Conservation (phyloP, 108 stramenopile species). For the Seminavis robusta region DNA sequence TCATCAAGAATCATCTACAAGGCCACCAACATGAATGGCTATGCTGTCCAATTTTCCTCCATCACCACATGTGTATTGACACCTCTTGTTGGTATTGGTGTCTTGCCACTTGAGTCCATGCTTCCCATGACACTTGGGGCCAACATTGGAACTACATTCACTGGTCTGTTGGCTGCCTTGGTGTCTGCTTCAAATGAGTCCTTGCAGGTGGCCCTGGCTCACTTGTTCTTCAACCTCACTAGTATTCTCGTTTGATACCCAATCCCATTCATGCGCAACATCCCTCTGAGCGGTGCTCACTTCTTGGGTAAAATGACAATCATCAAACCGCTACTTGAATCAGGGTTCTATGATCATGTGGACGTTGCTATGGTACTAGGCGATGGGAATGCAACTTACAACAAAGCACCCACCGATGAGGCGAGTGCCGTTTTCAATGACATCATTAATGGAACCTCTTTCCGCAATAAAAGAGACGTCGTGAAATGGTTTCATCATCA, state of each 20-base stretch:
- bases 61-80: conserved; percentile 70
- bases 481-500: too few relatives aligned
- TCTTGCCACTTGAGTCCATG: conserved; percentile 52
- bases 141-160: conserved; percentile 75
- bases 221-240: conserved; percentile 74
- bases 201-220: conserved; percentile 64
- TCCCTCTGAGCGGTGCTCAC: conserved; percentile 63
- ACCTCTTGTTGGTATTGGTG: conserved; percentile 65
- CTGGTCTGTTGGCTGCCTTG: conserved; percentile 61
- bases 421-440: too few relatives aligned
- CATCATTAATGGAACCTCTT: too few relatives aligned
- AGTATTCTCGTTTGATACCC: conserved; percentile 78
- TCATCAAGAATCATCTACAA: conserved; percentile 58
- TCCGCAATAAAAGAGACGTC: too few relatives aligned
- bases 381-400: too few relatives aligned
- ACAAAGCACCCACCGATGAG: too few relatives aligned
- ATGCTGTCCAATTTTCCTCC: conserved; percentile 57
- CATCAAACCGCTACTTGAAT: too few relatives aligned
- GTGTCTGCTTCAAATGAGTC: conserved; percentile 46
- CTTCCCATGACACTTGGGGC: conserved; percentile 69
- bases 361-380: too few relatives aligned
- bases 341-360: too few relatives aligned
- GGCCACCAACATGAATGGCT: conserved; percentile 65
- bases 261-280: conserved; percentile 64
- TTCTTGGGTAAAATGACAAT: conserved; percentile 57